Conservation (phyloP, 177 flowering plant genomes). For the Tripterygium wilfordii region DNA sequence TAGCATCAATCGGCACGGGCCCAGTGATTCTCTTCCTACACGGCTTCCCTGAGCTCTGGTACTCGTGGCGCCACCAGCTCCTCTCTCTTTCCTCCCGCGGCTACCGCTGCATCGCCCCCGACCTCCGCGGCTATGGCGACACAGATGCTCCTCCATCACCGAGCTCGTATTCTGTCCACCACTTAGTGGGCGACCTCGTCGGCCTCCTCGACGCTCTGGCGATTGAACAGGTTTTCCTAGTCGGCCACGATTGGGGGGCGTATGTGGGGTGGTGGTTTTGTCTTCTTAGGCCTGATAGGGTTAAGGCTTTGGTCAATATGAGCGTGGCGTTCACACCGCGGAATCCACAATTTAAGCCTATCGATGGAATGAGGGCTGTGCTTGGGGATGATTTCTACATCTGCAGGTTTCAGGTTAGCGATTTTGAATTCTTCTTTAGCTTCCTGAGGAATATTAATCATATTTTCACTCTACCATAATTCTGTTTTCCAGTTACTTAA, state of each 20-base stretch:
- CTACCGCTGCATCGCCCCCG: conserved; percentile 53
- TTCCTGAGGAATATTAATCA: no score
- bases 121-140: conserved; percentile 65
- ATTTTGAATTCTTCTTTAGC: no score
- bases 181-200: conserved; percentile 51
- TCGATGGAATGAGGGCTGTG: conserved; percentile 20
- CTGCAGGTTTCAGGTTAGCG: conserved; percentile 53
- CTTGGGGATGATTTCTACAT: conserved; percentile 53
- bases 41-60: conserved; percentile 62
- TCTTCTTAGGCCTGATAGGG: conserved; percentile 51
- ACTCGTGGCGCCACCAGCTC: conserved; percentile 58
- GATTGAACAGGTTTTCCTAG: conserved; percentile 38
- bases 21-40: conserved; percentile 53
- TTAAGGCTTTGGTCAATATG: conserved; percentile 44
- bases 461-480: no score
- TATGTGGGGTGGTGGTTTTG: conserved; percentile 45
- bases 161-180: conserved; percentile 30
- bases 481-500: no score
- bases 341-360: conserved; percentile 26
- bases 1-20: conserved; percentile 47
- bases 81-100: conserved; percentile 38
- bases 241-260: conserved; percentile 72
- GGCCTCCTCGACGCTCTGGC: conserved; percentile 39
- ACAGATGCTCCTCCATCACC: conserved; percentile 44
- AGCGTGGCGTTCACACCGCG: conserved; percentile 38